phyloP scores from a whole-genome alignment of 2,329 filamentous ascomycete species.

The Paecilomyces sp. region DNA sequence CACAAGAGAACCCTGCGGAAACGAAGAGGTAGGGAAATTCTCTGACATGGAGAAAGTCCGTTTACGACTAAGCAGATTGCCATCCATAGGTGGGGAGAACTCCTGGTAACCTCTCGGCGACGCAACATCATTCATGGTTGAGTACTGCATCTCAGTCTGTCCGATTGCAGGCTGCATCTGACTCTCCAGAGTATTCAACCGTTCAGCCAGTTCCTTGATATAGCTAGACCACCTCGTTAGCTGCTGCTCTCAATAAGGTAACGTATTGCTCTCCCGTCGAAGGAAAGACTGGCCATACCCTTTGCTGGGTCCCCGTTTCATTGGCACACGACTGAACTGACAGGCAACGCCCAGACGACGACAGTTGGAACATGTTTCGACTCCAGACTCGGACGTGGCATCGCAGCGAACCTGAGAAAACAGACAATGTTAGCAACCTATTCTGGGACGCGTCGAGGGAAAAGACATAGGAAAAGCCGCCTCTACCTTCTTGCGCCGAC shows the following conservation, averaged over 20 bases:
- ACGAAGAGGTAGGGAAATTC: slow-evolving; percentile 35
- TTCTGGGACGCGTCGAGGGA: slow-evolving; percentile 10
- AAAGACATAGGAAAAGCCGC: background rate
- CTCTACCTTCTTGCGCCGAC: slow-evolving; percentile 68
- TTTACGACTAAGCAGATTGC: slow-evolving; percentile 36
- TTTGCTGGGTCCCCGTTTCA: slow-evolving; percentile 85
- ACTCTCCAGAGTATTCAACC: slow-evolving; percentile 74
- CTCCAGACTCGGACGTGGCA: slow-evolving; percentile 64
- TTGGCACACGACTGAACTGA: slow-evolving; percentile 77
- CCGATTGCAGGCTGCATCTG: slow-evolving; percentile 51
- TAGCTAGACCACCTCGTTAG: slow-evolving; percentile 49
- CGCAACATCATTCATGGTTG: slow-evolving; percentile 34
- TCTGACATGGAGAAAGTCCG: slow-evolving; percentile 44
- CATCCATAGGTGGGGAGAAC: slow-evolving; percentile 46
- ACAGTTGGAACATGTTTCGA: slow-evolving; percentile 74
- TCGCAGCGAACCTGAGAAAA: slow-evolving; percentile 66
- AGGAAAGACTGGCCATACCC: slow-evolving; percentile 48
- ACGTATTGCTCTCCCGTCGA: background rate
- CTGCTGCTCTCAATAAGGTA: slow-evolving; percentile 3
- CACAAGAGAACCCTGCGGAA: slow-evolving; percentile 32
- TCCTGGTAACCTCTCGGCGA: slow-evolving; percentile 43
- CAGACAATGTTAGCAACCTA: slow-evolving; percentile 12
- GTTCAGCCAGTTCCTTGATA: slow-evolving; percentile 84
- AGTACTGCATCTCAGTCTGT: slow-evolving; percentile 35
- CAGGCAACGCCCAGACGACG: slow-evolving; percentile 68